Conservation (phyloP, 225 moss, liverwort and hornwort genomes). For the Sphagnum tenellum region DNA sequence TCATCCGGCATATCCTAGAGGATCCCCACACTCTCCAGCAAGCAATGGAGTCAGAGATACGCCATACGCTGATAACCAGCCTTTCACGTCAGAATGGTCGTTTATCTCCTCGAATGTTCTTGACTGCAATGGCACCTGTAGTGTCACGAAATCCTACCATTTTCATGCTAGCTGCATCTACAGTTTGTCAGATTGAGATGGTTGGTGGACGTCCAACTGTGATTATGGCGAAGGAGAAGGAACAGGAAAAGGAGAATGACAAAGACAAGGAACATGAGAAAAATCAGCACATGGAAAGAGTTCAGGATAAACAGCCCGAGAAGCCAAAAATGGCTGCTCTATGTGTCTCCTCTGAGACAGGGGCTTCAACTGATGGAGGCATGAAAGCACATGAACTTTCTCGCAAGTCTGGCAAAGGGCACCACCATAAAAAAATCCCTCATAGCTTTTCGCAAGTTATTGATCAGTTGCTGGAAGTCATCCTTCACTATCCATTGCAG, state of each 20-base stretch:
- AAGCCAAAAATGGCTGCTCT: too few relatives aligned
- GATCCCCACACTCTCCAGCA: slow-evolving; percentile 93
- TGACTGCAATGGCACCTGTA: slow-evolving; percentile 93
- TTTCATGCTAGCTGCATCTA: slow-evolving; percentile 84
- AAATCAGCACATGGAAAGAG: too few relatives aligned
- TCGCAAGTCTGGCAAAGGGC: slow-evolving; percentile 54
- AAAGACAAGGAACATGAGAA: slow-evolving; percentile 36
- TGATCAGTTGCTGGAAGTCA: slow-evolving; percentile 83
- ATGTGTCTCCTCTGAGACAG: not conserved
- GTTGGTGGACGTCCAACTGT: slow-evolving; percentile 64
- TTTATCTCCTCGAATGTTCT: slow-evolving; percentile 88
- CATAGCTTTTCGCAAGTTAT: slow-evolving; percentile 86
- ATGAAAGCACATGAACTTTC: slow-evolving; percentile 47
- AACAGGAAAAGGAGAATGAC: slow-evolving; percentile 51
- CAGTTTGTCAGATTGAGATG: slow-evolving; percentile 78
- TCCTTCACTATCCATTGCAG: slow-evolving; percentile 69
- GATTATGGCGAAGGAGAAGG: slow-evolving; percentile 70
- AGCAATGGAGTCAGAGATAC: slow-evolving; percentile 90
- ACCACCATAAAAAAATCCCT: slow-evolving; percentile 76
- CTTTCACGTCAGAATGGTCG: slow-evolving; percentile 83
- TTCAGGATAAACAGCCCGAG: too few relatives aligned
- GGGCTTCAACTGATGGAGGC: slow-evolving; percentile 22
- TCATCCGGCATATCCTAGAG: slow-evolving; percentile 87
- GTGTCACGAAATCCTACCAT: slow-evolving; percentile 80
- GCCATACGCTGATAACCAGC: slow-evolving; percentile 73